These are phyloP conservation scores for Ceratocystis ficicola DNA, from an alignment of 2,329 filamentous ascomycete genomes.

Conservation along the genomic window DNA sequence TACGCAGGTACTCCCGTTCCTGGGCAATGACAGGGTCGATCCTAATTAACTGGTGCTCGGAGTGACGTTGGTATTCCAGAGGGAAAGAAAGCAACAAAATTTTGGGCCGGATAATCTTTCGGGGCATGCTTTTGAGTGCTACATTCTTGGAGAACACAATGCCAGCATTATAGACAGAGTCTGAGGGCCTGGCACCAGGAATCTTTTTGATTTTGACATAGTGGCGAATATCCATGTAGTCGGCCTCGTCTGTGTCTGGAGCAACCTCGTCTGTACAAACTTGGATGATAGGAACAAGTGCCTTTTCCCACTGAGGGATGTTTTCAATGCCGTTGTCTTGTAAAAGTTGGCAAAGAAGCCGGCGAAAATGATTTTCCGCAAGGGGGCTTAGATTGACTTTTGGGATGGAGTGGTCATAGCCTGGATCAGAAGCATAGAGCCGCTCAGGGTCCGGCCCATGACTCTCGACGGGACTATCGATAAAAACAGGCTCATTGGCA, in stretches of 20 bases:
- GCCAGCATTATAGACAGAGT: constrained; percentile 93
- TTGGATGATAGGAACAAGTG: constrained; percentile 77
- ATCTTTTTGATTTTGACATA: constrained; percentile 98
- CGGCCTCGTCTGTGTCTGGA: constrained; percentile 76
- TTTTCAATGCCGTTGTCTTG: constrained; percentile 64
- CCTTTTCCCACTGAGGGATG: constrained; percentile 71
- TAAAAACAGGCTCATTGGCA: constrained; percentile 36
- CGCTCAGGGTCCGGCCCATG: constrained; percentile 14
- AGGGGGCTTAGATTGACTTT: constrained; percentile 77
- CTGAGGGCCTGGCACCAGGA: constrained; percentile 73
- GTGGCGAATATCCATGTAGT: constrained; percentile 93
- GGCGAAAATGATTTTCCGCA: constrained; percentile 78
- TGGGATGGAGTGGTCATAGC: constrained; percentile 48
- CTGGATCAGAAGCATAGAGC: constrained; percentile 28
- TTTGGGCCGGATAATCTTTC: constrained; percentile 68
- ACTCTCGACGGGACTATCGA: constrained; percentile 17
- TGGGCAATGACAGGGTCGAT: constrained; percentile 92
- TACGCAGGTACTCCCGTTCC: constrained; percentile 83
- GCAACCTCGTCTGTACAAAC: constrained; percentile 90
- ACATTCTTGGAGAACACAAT: constrained; percentile 97
- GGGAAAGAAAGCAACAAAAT: constrained; percentile 91
- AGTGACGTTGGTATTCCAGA: constrained; percentile 85
- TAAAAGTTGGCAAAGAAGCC: constrained; percentile 70
- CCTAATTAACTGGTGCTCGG: constrained; percentile 86
- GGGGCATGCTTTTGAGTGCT: constrained; percentile 89